Evolutionary conservation across 139 green algal genomes (phyloP).

Genomic region (Chlamydomonas asymmetrica): DNA sequence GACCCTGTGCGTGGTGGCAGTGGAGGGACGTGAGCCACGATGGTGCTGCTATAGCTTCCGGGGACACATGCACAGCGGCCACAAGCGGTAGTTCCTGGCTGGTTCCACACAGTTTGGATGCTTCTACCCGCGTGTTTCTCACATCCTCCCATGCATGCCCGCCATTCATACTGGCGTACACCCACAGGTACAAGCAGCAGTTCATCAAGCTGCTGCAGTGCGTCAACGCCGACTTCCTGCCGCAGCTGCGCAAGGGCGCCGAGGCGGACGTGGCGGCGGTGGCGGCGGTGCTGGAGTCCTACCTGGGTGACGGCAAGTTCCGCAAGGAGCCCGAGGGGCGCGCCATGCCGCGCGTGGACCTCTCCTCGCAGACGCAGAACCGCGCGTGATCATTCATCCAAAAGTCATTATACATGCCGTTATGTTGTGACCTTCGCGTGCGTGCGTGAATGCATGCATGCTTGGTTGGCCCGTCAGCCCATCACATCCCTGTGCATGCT

Average conservation of each 20-base stretch:
- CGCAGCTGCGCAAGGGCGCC: slow-evolving; percentile 27
- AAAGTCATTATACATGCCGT: too few species aligned
- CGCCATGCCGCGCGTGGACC: slow-evolving; percentile 57
- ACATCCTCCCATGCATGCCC: not conserved
- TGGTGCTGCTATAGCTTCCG: not conserved
- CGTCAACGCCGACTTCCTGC: slow-evolving; percentile 53
- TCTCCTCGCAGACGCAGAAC: slow-evolving; percentile 21
- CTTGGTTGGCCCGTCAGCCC: not conserved
- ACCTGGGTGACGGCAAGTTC: slow-evolving; percentile 41
- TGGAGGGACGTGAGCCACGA: not conserved
- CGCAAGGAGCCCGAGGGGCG: slow-evolving; percentile 50
- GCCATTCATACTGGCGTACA: too few species aligned
- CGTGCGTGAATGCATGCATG: not conserved
- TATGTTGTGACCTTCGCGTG: too few species aligned
- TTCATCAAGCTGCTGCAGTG: slow-evolving; percentile 64
- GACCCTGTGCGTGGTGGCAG: not conserved
- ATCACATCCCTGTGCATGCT: not conserved
- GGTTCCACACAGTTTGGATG: not conserved
- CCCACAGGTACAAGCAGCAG: slow-evolving; percentile 49
- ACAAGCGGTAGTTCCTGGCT: not conserved
- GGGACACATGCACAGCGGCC: not conserved
- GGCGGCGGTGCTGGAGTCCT: slow-evolving; percentile 50
- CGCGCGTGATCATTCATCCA: too few species aligned
- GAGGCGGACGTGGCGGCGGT: slow-evolving; percentile 39
- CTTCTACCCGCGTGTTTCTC: not conserved